Base-by-base conservation (phyloP, 352 stramenopile genomes). In the Globisporangium canariense region DNA sequence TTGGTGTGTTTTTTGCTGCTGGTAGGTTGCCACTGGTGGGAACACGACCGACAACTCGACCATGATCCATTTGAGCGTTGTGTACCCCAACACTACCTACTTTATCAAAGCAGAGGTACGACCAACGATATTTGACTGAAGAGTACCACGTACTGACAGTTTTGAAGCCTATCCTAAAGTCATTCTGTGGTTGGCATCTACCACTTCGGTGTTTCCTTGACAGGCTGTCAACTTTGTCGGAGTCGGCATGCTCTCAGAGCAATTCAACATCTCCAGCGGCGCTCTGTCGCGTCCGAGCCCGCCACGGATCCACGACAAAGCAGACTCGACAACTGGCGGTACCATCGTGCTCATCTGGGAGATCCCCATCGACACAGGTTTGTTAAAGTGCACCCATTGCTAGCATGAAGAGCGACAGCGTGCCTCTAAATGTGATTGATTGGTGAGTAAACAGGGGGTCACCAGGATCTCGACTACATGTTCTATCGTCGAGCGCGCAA, bases 211-310 rank as follows among this genome's bases (percentile, higher is more conserved):
- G 20, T 61, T 68, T 47, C 6, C 1, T n/a, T 11, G 34, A 8
- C 32, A 82, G 74, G 74, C 71, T 18, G 65, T 81, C 38, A 89
- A 88, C 34, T 62, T 74, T 36, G 57, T 88, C 3, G 80, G 75
- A 11, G 7, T 22, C 16, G 75, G 80, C 1, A 62, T 70, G 4
- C 22, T 67, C 4, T 88, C 80, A 0, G 41, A 70, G 0, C 14
- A 60, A 7, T 77, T 82, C 51, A 11, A 22, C 2, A 73, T 84
- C 49, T 7, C 45, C 9, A 88, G 71, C 22, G 68, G 67, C 8
- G 25, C 55, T 9, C 30, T 86, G 0, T 90, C 81, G 20, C 61
- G 65, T 7, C 75, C 81, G 55, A 63, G 73, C 22, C 75, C 79
- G 4, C 81, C 79, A n/a, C 67, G 59, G n/a, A 58, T 90, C 10